Evolutionary conservation across 2,329 filamentous ascomycete genomes (phyloP), one percentile per base, ranked within the genome.

Genomic region (Scorias spongiosa): DNA sequence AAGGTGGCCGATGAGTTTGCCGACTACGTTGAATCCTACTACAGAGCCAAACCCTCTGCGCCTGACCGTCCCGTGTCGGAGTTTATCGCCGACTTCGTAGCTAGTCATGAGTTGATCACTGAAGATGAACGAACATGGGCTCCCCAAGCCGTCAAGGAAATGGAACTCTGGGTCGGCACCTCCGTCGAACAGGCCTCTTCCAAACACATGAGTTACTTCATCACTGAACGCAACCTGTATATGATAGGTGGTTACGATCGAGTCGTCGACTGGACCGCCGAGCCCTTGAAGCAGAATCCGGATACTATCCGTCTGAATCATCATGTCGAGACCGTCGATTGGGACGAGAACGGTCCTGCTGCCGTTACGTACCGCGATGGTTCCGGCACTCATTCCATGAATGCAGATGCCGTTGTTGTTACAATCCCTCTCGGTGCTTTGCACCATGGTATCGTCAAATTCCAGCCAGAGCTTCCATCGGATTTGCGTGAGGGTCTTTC

Each of bases 181-280:
- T 61, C 59, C 42, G 61, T 62, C 28, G 63, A 65, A 40, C 54
- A 63, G 44, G 64, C 64, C 14, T 66, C 63, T 42, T 60, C 64
- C 14, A 66, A 65, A 47, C 57, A 66, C 50, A 53, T 67, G 41
- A 61, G 58, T 43, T 67, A 67, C 44, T 67, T 66, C 42, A 58
- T 65, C 26, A 66, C 63, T 1, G 64, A 67, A 51, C 54, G 64
- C 42, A 67, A 67, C 49, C 54, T 67, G 32, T 66, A 67, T 51
- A 66, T 67, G 63, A 66, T 65, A 50, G 64, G 63, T 32, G 64
- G 64, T n/a, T 67, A 67, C 46, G 64, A 67, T 47, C 60, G 57
- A 40, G 63, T 67, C 28, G 59, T 67, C 20, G 54, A 65, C 30
- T 67, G 64, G 64, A 62, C 57, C 29, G 61, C 63, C 11, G 51